Evolutionary conservation across 164 flowering plant species (phyloP).

Genomic region (Magnolia officinalis): DNA sequence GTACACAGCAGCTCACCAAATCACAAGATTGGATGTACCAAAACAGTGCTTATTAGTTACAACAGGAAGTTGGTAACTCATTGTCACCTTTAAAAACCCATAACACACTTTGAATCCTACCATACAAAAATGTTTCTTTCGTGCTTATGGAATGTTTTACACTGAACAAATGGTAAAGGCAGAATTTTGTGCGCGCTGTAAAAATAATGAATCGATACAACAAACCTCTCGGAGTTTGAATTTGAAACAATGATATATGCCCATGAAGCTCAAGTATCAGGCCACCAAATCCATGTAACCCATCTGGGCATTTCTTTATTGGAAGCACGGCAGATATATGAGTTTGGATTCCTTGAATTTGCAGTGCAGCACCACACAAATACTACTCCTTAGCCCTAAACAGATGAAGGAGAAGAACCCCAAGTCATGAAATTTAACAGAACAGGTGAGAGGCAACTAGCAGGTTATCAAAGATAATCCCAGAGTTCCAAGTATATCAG

Average conservation of each 20-base stretch:
- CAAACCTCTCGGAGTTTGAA: not conserved
- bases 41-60: not conserved
- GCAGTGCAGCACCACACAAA: slow-evolving; percentile 1
- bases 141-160: not conserved
- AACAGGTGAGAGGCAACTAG: too few relatives aligned
- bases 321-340: not conserved
- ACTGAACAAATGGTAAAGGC: not conserved
- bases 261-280: not conserved
- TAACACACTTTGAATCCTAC: not conserved
- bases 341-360: not conserved
- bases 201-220: not conserved
- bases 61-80: not conserved
- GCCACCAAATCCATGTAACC: not conserved
- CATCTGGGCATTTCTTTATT: slow-evolving; percentile 1
- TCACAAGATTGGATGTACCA: not conserved
- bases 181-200: not conserved
- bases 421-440: not conserved
- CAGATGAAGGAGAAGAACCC: not conserved
- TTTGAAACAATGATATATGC: not conserved
- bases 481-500: not conserved
- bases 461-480: not conserved
- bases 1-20: not conserved
- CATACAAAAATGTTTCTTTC: not conserved
- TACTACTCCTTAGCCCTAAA: slow-evolving; percentile 23
- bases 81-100: not conserved